A percentile compares a stretch with the other conserved stretches of the same genome.
Conservation (phyloP, 2,329 filamentous ascomycete genomes). For the Xylaria hypoxylon region DNA sequence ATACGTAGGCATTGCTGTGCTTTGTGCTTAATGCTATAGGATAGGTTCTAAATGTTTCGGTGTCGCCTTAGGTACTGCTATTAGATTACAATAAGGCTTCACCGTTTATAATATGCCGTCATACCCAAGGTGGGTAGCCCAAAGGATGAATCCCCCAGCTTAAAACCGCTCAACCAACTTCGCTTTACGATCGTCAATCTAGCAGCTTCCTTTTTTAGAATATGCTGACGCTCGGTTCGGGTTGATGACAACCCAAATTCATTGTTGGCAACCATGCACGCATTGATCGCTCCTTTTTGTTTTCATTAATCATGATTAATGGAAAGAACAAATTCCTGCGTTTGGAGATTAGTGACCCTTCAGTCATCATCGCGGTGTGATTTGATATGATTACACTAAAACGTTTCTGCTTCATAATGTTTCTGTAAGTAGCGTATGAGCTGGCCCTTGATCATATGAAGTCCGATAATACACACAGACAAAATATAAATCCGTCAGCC, state of each 20-base stretch:
- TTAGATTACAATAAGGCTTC: not conserved
- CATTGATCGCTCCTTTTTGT: not conserved
- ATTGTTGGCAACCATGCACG: conserved; percentile 13
- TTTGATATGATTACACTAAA: conserved; percentile 4
- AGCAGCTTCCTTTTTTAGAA: conserved; percentile 30
- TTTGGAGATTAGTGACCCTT: not conserved
- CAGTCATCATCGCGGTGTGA: conserved; percentile 12
- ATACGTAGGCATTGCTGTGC: not conserved
- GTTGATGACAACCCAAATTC: not conserved
- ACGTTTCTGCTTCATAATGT: conserved; percentile 7
- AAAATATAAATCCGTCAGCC: conserved; percentile 1
- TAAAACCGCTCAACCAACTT: conserved; percentile 6
- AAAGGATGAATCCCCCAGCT: conserved; percentile 6
- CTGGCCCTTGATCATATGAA: conserved; percentile 1
- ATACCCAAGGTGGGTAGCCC: not conserved
- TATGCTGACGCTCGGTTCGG: conserved; percentile 11
- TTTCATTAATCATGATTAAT: not conserved
- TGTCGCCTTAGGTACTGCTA: conserved; percentile 1
- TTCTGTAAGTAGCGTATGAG: conserved; percentile 8
- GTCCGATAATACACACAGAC: not conserved
- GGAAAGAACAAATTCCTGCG: not conserved
- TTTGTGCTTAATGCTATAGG: not conserved
- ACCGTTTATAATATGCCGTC: conserved; percentile 20
- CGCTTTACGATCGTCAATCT: conserved; percentile 16
- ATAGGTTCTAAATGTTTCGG: conserved; percentile 5